phyloP scores from a whole-genome alignment of 305 asterid genomes.

The Striga hermonthica region DNA sequence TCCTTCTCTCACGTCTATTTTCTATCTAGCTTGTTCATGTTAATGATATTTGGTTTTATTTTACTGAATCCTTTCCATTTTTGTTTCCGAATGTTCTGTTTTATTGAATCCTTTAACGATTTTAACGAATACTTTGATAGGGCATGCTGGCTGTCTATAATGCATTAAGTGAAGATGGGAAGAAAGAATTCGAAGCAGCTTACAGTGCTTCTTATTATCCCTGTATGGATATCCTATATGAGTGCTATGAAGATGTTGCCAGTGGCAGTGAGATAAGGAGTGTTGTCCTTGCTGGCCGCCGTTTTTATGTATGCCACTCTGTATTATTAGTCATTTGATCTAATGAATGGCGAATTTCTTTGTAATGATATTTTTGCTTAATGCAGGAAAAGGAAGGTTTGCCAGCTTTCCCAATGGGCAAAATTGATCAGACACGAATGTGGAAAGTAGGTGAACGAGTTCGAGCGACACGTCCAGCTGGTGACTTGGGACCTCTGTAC shows the following conservation, averaged over 20 bases:
- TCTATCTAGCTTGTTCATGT: neutral
- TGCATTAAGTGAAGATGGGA: slow-evolving; percentile 70
- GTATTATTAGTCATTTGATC: neutral
- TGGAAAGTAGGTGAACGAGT: slow-evolving; percentile 94
- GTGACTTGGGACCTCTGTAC: slow-evolving; percentile 84
- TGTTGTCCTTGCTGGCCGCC: slow-evolving; percentile 96
- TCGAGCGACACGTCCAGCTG: slow-evolving; percentile 63
- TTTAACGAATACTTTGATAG: slow-evolving; percentile 38
- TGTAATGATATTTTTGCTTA: neutral
- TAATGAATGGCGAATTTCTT: neutral
- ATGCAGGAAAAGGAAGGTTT: slow-evolving; percentile 87
- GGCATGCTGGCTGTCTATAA: slow-evolving; percentile 90
- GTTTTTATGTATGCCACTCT: slow-evolving; percentile 62
- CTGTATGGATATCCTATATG: slow-evolving; percentile 92
- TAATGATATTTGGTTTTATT: neutral
- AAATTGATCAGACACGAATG: slow-evolving; percentile 88
- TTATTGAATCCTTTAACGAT: neutral
- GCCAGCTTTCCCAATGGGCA: slow-evolving; percentile 98
- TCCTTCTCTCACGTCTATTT: too few species aligned
- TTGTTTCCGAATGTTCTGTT: neutral
- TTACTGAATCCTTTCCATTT: slow-evolving; percentile 11
- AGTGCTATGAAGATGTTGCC: slow-evolving; percentile 96
- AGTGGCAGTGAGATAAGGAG: slow-evolving; percentile 93
- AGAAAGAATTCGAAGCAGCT: slow-evolving; percentile 75
- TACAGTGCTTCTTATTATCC: slow-evolving; percentile 91